phyloP scores from a whole-genome alignment of 768 basidiomycete genomes.

The Candolleomyces efflorescens region DNA sequence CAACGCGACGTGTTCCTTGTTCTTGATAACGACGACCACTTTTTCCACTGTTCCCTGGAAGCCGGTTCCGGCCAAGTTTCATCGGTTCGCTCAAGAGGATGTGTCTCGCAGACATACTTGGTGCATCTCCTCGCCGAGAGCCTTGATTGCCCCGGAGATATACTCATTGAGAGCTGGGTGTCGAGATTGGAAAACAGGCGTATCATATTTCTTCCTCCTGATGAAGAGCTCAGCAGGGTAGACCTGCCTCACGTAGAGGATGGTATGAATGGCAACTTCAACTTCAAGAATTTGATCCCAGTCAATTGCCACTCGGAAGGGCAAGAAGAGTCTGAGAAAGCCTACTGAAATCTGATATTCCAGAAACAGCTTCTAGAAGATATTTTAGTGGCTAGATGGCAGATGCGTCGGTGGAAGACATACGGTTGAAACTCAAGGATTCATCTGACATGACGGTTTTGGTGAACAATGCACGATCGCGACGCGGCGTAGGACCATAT shows the following conservation, averaged over 20 bases:
- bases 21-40: conserved; percentile 81
- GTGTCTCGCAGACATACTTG: conserved; percentile 39
- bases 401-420: not conserved
- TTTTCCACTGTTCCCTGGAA: conserved; percentile 73
- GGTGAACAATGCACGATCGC: not conserved
- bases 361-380: conserved; percentile 52
- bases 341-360: conserved; percentile 71
- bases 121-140: conserved; percentile 72
- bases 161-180: conserved; percentile 87
- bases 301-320: not conserved
- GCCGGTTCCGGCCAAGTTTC: not conserved
- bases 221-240: conserved; percentile 89
- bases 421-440: conserved; percentile 27
- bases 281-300: conserved; percentile 42
- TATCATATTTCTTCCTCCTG: conserved; percentile 84
- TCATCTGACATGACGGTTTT: conserved; percentile 21
- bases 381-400: not conserved
- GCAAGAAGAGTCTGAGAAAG: conserved; percentile 1
- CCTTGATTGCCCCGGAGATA: conserved; percentile 82
- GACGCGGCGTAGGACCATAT: not conserved
- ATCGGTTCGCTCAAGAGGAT: not conserved
- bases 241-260: conserved; percentile 85
- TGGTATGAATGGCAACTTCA: conserved; percentile 90
- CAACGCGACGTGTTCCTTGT: conserved; percentile 72
- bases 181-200: conserved; percentile 90